A percentile compares a stretch with the other conserved stretches of the same genome.
These are phyloP conservation scores for Oryza nivara DNA, from an alignment of 176 grass and related monocot genomes.

Conservation along the genomic window DNA sequence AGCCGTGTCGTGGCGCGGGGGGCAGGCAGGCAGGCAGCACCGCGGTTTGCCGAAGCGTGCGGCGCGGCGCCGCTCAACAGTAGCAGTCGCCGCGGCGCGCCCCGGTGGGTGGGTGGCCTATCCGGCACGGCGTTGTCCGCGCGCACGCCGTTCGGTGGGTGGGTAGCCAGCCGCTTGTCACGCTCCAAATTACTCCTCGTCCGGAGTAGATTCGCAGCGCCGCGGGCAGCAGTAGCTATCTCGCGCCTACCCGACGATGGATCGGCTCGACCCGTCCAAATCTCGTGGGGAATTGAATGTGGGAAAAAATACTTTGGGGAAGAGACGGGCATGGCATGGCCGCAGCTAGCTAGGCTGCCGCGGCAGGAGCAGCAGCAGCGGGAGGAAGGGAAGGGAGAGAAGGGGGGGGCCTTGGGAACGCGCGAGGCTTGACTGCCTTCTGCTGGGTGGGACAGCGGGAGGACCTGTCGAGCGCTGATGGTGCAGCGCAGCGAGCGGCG, in stretches of 20 bases:
- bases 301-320: background rate
- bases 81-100: background rate
- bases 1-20: constrained; percentile 63
- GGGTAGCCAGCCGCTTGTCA: background rate
- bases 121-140: background rate
- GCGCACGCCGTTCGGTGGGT: background rate
- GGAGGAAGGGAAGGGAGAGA: background rate
- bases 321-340: too few relatives aligned
- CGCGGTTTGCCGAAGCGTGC: constrained; percentile 18
- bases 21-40: constrained; percentile 26
- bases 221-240: background rate
- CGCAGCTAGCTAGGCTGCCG: background rate
- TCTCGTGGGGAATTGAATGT: background rate
- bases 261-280: background rate
- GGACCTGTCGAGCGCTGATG: background rate
- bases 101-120: background rate
- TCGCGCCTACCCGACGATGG: too few relatives aligned
- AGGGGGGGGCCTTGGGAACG: constrained; percentile 34
- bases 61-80: constrained; percentile 33
- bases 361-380: constrained; percentile 2
- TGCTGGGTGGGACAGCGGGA: constrained; percentile 10
- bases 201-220: too few relatives aligned
- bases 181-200: background rate
- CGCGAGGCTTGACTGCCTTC: constrained; percentile 46
- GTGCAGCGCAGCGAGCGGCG: background rate